Evolutionary conservation across 768 basidiomycete species (phyloP).

Genomic region (Termitomyces sp.): DNA sequence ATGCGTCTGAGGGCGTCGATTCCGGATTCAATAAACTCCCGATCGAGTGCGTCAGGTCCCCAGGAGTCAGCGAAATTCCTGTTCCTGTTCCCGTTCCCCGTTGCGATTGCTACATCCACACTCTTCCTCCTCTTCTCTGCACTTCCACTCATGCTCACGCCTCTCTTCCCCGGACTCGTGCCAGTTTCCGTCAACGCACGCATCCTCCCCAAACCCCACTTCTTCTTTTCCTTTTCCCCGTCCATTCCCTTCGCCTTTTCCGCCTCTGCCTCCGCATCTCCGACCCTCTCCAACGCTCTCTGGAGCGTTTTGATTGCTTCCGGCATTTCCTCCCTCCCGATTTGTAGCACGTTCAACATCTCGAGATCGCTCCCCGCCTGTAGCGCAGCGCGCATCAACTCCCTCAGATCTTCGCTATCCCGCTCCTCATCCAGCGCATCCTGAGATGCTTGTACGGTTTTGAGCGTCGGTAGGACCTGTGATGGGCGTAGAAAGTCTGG

Average conservation of each 20-base stretch:
- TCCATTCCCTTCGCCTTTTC: background rate
- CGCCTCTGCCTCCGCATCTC: conserved; percentile 18
- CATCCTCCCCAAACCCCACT: background rate
- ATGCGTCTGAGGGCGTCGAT: background rate
- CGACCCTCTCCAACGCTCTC: conserved; percentile 51
- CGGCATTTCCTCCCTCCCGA: conserved; percentile 64
- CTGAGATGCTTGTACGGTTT: conserved; percentile 28
- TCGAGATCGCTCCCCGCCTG: conserved; percentile 54
- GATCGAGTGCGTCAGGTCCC: conserved; percentile 48
- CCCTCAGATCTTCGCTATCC: conserved; percentile 53
- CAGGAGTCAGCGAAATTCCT: background rate
- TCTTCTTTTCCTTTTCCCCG: background rate
- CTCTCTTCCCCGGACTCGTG: background rate
- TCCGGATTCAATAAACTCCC: conserved; percentile 59
- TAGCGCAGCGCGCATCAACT: conserved; percentile 54
- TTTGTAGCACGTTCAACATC: conserved; percentile 59
- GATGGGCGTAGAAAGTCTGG: background rate
- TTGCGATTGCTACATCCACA: background rate
- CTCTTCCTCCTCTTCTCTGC: background rate
- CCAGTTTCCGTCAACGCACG: background rate
- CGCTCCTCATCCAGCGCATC: conserved; percentile 40
- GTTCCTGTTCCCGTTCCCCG: background rate
- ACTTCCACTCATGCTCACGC: too few relatives aligned
- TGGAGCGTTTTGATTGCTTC: conserved; percentile 81
- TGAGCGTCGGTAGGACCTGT: conserved; percentile 19